A percentile compares a stretch with the other conserved stretches of the same genome.
These are phyloP conservation scores for Melampsora larici-populina DNA, from an alignment of 1,284 basidiomycete genomes.

Conservation along the genomic window DNA sequence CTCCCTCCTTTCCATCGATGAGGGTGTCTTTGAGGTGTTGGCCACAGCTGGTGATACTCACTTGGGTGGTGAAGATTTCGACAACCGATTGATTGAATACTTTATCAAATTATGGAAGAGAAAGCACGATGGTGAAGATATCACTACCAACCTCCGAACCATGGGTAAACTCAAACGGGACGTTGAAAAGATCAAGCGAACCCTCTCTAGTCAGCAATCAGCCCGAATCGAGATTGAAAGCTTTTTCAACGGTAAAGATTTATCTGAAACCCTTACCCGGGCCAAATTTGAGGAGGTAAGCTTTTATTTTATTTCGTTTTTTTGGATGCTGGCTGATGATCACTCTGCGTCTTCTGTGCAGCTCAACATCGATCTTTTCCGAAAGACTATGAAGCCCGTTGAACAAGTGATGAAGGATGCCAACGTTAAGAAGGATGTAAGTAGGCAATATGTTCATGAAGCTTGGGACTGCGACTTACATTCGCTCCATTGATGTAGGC, in stretches of 20 bases:
- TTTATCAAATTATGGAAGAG: slow-evolving; percentile 55
- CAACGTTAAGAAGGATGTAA: slow-evolving; percentile 41
- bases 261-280: slow-evolving; percentile 54
- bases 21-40: slow-evolving; percentile 54
- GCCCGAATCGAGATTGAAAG: slow-evolving; percentile 54
- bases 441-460: not conserved
- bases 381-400: slow-evolving; percentile 54
- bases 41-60: slow-evolving; percentile 55
- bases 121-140: slow-evolving; percentile 49
- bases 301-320: not conserved
- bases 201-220: slow-evolving; percentile 54
- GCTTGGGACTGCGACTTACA: not conserved
- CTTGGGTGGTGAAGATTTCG: slow-evolving; percentile 55
- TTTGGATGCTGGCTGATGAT: not conserved
- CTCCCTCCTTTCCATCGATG: slow-evolving; percentile 54
- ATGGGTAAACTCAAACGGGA: slow-evolving; percentile 54
- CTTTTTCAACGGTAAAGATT: slow-evolving; percentile 54
- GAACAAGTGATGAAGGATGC: slow-evolving; percentile 51
- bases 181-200: slow-evolving; percentile 54
- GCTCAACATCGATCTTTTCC: slow-evolving; percentile 54
- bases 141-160: slow-evolving; percentile 50
- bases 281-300: slow-evolving; percentile 54
- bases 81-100: slow-evolving; percentile 54
- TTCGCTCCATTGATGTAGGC: not conserved
- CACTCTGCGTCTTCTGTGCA: not conserved